Conservation (phyloP, 2,329 filamentous ascomycete species). For the Fusarium miscanthi region DNA sequence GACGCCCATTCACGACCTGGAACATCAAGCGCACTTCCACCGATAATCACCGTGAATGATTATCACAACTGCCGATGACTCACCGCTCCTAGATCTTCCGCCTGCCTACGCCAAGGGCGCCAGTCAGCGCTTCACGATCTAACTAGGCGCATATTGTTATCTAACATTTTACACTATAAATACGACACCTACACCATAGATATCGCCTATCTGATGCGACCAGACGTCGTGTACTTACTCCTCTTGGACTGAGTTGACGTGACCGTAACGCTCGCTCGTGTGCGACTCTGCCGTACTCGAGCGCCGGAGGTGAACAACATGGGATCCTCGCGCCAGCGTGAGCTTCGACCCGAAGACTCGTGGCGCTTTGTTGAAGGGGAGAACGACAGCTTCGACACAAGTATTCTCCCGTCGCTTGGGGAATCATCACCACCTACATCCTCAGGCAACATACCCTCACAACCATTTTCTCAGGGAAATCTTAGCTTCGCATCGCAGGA, state of each 20-base stretch:
- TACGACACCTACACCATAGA: background rate
- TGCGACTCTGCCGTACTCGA: conserved; percentile 16
- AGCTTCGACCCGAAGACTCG: conserved; percentile 60
- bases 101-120: background rate
- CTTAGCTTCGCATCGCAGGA: conserved; percentile 63
- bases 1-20: conserved; percentile 10
- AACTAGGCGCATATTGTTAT: conserved; percentile 11
- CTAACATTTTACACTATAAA: conserved; percentile 15
- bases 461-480: conserved; percentile 56
- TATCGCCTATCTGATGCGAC: conserved; percentile 15
- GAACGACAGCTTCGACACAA: conserved; percentile 70
- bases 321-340: conserved; percentile 39
- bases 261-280: conserved; percentile 5
- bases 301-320: conserved; percentile 24
- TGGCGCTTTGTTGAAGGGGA: conserved; percentile 72
- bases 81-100: conserved; percentile 2
- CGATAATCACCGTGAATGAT: conserved; percentile 8
- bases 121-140: conserved; percentile 12
- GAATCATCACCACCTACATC: conserved; percentile 54
- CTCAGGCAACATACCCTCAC: conserved; percentile 57
- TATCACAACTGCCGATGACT: conserved; percentile 21
- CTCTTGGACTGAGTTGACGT: conserved; percentile 1
- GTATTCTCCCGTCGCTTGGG: conserved; percentile 59
- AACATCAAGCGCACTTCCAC: background rate
- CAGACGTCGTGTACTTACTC: background rate